Percentiles rank a stretch among this genome's conserved stretches.
Conservation (phyloP, 441 rosid species). For the Pelargonium myrrhifolium region DNA sequence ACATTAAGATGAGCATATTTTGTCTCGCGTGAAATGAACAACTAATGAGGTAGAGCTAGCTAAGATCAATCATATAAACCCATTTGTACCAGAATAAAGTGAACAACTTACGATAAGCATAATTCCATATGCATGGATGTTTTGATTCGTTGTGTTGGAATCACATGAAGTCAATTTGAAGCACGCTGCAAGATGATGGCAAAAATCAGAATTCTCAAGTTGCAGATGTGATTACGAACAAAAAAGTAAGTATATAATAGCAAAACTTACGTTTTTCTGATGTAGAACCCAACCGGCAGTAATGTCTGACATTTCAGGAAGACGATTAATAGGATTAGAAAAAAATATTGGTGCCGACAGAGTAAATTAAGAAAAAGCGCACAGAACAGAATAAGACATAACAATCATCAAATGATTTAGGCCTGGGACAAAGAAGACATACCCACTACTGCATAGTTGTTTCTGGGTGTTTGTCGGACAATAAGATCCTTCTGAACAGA, state of each 20-base stretch:
- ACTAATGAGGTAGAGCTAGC: neutral
- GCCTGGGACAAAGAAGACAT: conserved; percentile 12
- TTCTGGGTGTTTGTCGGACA: conserved; percentile 64
- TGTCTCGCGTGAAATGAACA: neutral
- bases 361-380: conserved; percentile 5
- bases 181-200: conserved; percentile 47
- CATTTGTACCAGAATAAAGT: neutral
- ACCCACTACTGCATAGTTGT: conserved; percentile 72
- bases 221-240: neutral
- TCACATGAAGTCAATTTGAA: conserved; percentile 74
- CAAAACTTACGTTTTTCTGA: conserved; percentile 55
- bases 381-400: conserved; percentile 10
- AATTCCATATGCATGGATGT: conserved; percentile 81
- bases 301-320: conserved; percentile 53
- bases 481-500: conserved; percentile 79
- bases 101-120: conserved; percentile 72
- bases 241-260: neutral
- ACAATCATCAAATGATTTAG: neutral
- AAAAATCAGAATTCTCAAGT: conserved; percentile 4
- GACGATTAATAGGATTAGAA: conserved; percentile 17
- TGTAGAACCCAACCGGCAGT: conserved; percentile 84
- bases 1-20: neutral
- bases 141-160: conserved; percentile 58
- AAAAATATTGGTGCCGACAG: neutral
- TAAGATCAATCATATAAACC: neutral